A percentile compares a stretch with the other conserved stretches of the same genome.
These are phyloP conservation scores for Komagataella populi DNA, from an alignment of 805 yeast species.

Conservation along the genomic window DNA sequence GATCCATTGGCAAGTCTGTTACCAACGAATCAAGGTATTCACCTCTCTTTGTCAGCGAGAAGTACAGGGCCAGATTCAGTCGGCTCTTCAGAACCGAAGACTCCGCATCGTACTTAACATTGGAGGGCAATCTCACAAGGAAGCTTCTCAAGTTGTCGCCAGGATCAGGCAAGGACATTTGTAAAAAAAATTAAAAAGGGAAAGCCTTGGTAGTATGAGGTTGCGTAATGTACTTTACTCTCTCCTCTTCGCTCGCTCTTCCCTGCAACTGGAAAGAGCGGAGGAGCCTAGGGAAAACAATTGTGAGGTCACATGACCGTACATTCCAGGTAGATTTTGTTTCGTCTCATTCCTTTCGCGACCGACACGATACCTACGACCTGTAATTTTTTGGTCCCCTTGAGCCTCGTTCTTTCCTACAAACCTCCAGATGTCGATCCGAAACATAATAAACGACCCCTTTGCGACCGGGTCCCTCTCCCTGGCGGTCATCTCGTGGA, in stretches of 20 bases:
- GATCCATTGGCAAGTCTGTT: conserved; percentile 1
- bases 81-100: not conserved
- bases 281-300: too few relatives aligned
- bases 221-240: not conserved
- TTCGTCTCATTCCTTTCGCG: not conserved
- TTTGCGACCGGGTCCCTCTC: conserved; percentile 76
- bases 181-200: too few relatives aligned
- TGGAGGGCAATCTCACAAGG: not conserved
- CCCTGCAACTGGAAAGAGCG: too few relatives aligned
- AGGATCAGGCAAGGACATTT: not conserved
- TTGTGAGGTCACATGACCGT: not conserved
- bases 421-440: not conserved
- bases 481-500: conserved; percentile 69
- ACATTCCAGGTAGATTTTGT: not conserved
- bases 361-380: not conserved
- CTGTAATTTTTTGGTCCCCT: not conserved
- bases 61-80: conserved; percentile 14
- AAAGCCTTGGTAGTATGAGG: not conserved
- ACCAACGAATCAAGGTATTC: conserved; percentile 10
- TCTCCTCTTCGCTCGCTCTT: not conserved
- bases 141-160: not conserved
- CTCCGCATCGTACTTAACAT: not conserved
- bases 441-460: conserved; percentile 30
- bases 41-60: conserved; percentile 24
- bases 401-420: not conserved